Evolutionary conservation across 2,329 filamentous ascomycete species (phyloP).

Genomic region (Penicillium decumbens): DNA sequence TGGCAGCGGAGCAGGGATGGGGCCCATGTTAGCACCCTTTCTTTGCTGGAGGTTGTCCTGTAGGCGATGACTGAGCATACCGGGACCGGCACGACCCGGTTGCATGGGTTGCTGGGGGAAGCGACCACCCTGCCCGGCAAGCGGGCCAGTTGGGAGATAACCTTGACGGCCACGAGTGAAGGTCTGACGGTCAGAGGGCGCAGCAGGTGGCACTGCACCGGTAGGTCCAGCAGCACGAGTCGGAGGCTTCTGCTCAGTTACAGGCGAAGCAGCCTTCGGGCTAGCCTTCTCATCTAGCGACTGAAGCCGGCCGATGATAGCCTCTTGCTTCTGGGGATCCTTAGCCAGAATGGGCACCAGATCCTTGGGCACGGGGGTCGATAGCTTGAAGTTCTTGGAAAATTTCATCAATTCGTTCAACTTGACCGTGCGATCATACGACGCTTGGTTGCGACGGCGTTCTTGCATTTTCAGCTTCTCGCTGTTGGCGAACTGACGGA

Average conservation of each 20-base stretch:
- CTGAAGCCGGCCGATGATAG: constrained; percentile 83
- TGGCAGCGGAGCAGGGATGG: constrained; percentile 53
- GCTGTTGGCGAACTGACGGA: constrained; percentile 59
- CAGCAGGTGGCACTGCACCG: constrained; percentile 32
- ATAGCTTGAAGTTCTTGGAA: constrained; percentile 86
- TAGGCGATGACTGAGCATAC: constrained; percentile 49
- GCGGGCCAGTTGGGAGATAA: constrained; percentile 46
- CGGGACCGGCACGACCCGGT: constrained; percentile 39
- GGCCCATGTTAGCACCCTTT: constrained; percentile 39
- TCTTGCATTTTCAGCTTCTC: constrained; percentile 60
- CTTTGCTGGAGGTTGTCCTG: constrained; percentile 51
- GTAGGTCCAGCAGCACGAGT: constrained; percentile 44
- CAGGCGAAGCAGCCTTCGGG: constrained; percentile 42
- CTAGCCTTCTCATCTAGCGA: constrained; percentile 59
- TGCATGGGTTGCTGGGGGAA: constrained; percentile 43
- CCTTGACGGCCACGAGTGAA: constrained; percentile 46
- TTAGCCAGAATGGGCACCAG: constrained; percentile 94
- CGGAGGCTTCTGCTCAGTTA: constrained; percentile 53
- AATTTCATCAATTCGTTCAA: constrained; percentile 94
- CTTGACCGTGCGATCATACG: constrained; percentile 82
- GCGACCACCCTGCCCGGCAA: constrained; percentile 40
- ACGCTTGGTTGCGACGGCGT: constrained; percentile 51
- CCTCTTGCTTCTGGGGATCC: constrained; percentile 87
- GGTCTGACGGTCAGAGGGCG: constrained; percentile 46
- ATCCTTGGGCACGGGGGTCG: constrained; percentile 85